Base-by-base conservation (phyloP, 331 rosid species). In the Prunus yedoensis region DNA sequence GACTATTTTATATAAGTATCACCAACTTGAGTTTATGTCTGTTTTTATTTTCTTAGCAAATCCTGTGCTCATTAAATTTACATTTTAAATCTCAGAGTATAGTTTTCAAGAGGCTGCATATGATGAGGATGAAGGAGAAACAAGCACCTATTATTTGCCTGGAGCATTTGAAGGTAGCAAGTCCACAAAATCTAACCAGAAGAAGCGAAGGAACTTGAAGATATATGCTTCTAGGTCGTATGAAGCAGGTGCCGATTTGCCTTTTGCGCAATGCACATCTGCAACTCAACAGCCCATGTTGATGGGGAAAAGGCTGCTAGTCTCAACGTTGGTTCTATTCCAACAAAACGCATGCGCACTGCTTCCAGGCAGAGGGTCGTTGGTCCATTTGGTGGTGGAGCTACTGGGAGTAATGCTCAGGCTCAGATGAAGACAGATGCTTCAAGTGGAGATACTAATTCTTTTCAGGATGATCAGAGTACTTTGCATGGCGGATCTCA, bases 401-500 rank as follows among this genome's bases (percentile, higher is more conserved):
- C 82, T 83, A 52, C 85, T 77, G 94, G 90, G 80, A 79, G 43
- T 38, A 38, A 82, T 71, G 47, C 74, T 60, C 94, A 88, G 77
- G 82, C 88, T 82, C 96, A 81, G 83, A 84, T 82, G 71, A 96
- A 87, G 88, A 83, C 96, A 52, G 99, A 96, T 81, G 99, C 97
- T 87, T 96, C 98, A 14, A 96, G 99, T 71, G 99, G 99, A 46
- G 99, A 96, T 83, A 91, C 99, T 41, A 93, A 86, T 84, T 96
- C 99, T 78, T 92, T 88, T 84, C 99, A 89, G 81, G 99, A 96
- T 80, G 99, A 96, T 82, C 97, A 92, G 83, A 90, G 93, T 86
- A 88, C 94, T 65, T 82, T 90, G 77, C 87, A 87, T 68, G 90
- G 87, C n/a, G 94, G 97, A 38, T 83, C 93, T 10, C 99, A 84